Base-by-base conservation (phyloP, 441 rosid species). In the Eugenia klotzschiana region DNA sequence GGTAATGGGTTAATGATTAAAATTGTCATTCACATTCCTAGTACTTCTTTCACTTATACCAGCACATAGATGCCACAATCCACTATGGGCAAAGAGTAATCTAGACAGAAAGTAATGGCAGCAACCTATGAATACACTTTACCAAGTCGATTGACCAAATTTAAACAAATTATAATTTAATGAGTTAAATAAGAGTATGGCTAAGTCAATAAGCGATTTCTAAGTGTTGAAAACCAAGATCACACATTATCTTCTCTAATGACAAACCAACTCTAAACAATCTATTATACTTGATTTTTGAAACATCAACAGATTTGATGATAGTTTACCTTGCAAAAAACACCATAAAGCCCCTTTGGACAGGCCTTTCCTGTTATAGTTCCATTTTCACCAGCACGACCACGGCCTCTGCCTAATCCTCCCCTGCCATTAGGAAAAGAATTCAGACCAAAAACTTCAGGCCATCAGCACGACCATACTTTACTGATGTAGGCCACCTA, bases 311-410 rank as follows among this genome's bases (percentile, higher is more conserved):
- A 22, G 77, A 64, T 33, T 40, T 33, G 77, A 33, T 64, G 46
- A 64, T 64, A 52, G 84, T 40, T 27, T 92, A 93, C 98, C 99
- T 94, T 90, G 82, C 99, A 96, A 85, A 91, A 96, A 84, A 92
- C 87, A 27, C 99, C 99, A 89, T 90, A 91, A 77, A 96, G 98
- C 29, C 99, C 99, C 87, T 88, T 88, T 20, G 99, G 98, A 86
- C 99, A 96, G 80, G 93, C 91, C 88, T 90, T 96, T 85, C 99
- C 99, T 22, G 98, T 96, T 82, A 94, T 88, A 80, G 98, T 93
- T 29, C 99, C 99, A 58, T 89, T 89, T 86, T 83, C 94, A 72
- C 99, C 99, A 84, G 90, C 55, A 88, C 52, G 89, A 79, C 95
- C 98, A 83, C 82, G 89, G 83, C 90, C 93, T 83, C 86, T 89